Conservation (phyloP, 2,329 filamentous ascomycete species). For the Zymoseptoria pseudotritici region DNA sequence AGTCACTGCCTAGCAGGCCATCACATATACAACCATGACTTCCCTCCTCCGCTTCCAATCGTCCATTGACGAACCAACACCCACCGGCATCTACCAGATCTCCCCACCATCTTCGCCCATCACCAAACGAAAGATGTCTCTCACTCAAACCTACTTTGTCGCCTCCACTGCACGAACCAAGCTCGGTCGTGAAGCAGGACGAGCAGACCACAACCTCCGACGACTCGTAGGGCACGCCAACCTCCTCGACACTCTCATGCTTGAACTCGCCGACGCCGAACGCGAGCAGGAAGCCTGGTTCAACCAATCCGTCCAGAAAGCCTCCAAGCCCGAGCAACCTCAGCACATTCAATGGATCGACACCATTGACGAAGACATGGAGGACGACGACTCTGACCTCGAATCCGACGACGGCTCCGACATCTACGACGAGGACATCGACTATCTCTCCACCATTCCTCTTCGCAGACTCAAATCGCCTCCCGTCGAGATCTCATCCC, state of each 20-base stretch:
- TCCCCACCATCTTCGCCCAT: constrained; percentile 35
- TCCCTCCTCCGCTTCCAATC: constrained; percentile 43
- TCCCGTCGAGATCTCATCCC: constrained; percentile 37
- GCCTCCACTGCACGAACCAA: constrained; percentile 94
- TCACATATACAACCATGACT: constrained; percentile 35
- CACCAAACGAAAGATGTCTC: constrained; percentile 81
- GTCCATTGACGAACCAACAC: constrained; percentile 39
- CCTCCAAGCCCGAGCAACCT: constrained; percentile 52
- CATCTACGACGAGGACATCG: constrained; percentile 46
- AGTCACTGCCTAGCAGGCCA: neutral
- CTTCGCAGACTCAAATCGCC: constrained; percentile 34
- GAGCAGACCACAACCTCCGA: constrained; percentile 87
- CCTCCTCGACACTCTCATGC: constrained; percentile 91
- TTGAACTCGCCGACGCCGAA: constrained; percentile 85
- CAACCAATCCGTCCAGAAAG: constrained; percentile 84
- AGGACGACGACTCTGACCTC: constrained; percentile 38
- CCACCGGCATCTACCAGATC: constrained; percentile 38
- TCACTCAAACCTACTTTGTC: constrained; percentile 97
- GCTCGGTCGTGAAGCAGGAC: constrained; percentile 85
- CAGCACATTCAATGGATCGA: constrained; percentile 85
- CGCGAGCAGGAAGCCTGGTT: constrained; percentile 95
- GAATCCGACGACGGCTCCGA: constrained; percentile 46
- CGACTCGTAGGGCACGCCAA: constrained; percentile 96
- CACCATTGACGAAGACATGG: constrained; percentile 62
- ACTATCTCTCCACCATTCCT: constrained; percentile 35